Evolutionary conservation across 2,329 filamentous ascomycete genomes (phyloP), one percentile per base, ranked within the genome.

Genomic region (Cladosporium halotolerans): DNA sequence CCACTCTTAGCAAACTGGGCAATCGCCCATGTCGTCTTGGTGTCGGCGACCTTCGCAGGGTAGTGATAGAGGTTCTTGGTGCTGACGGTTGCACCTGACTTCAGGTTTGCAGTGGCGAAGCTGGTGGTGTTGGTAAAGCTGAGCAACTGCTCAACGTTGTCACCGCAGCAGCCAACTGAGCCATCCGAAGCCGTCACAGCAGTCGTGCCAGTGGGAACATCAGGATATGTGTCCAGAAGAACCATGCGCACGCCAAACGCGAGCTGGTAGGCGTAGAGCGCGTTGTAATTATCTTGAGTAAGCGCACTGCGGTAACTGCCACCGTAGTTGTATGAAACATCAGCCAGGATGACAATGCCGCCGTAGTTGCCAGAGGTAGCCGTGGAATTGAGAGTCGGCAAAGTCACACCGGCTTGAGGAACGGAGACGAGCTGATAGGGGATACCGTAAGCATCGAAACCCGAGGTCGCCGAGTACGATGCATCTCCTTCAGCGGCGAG

Each of bases 361-460:
- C 79, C 81, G 60, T 78, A 84, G 63, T 81, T 82, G 56, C 81
- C 81, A 48, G 71, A 65, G 3, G 68, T 72, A 0, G 68, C 59
- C 2, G 73, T 73, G 10, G 71, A 70, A 60, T 78, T 82, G 32
- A 84, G 72, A 0, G 66, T 57, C 1, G 81, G 81, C 28, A 84
- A 73, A 14, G 68, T 59, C 4, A 72, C 68, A 11, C 81, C 81
- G 6, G 63, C 60, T 59, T 79, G 71, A 7, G 80, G 79, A n/a
- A 84, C 79, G 16, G 77, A 58, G 9, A 82, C 61, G 5, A 75
- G 71, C 58, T 82, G 70, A 60, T 75, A 83, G 1, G 80, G 79
- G 57, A 84, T 83, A 32, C 79, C 81, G 60, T 84, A 84, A 54
- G 73, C 80, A 61, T 80, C 77, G 8, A 84, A 73, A 19, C 80